A percentile compares a stretch with the other conserved stretches of the same genome.
phyloP scores from a whole-genome alignment of 1,139 yeast species.

The Blastobotrys indianensis region DNA sequence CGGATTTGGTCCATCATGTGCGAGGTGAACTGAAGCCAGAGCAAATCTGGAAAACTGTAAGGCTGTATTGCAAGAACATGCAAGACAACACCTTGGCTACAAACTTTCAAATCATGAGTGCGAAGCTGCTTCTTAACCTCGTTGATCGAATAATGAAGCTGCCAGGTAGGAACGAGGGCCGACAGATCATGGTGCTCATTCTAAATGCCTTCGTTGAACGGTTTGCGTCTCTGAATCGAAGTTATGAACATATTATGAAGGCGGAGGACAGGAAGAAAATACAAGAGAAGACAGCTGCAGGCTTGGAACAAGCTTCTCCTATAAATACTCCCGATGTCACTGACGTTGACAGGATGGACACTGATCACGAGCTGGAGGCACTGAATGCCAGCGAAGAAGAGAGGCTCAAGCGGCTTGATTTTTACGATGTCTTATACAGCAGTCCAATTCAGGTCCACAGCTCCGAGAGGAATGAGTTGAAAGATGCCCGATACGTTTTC shows the following conservation, averaged over 20 bases:
- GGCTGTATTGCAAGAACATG: slow-evolving; percentile 72
- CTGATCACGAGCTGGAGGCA: slow-evolving; percentile 12
- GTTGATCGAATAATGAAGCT: slow-evolving; percentile 84
- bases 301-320: slow-evolving; percentile 8
- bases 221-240: slow-evolving; percentile 67
- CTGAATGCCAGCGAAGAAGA: slow-evolving; percentile 15
- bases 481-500: slow-evolving; percentile 83
- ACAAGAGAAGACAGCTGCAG: slow-evolving; percentile 9
- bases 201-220: slow-evolving; percentile 85
- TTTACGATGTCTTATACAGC: slow-evolving; percentile 43
- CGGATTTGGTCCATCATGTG: slow-evolving; percentile 91
- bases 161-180: slow-evolving; percentile 77
- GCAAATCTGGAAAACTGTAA: slow-evolving; percentile 85
- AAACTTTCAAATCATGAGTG: slow-evolving; percentile 96
- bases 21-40: slow-evolving; percentile 76
- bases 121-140: slow-evolving; percentile 76
- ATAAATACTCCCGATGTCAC: slow-evolving; percentile 21
- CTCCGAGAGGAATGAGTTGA: slow-evolving; percentile 53
- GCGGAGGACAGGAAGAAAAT: slow-evolving; percentile 15
- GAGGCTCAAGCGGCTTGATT: slow-evolving; percentile 31
- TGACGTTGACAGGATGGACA: slow-evolving; percentile 18
- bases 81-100: slow-evolving; percentile 80
- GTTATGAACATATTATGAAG: slow-evolving; percentile 60
- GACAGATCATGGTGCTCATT: slow-evolving; percentile 60
- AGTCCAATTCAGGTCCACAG: slow-evolving; percentile 45